Evolutionary conservation across 176 grass and related monocot genomes (phyloP), one percentile per base, ranked within the genome.

Genomic region (Oryza officinalis): DNA sequence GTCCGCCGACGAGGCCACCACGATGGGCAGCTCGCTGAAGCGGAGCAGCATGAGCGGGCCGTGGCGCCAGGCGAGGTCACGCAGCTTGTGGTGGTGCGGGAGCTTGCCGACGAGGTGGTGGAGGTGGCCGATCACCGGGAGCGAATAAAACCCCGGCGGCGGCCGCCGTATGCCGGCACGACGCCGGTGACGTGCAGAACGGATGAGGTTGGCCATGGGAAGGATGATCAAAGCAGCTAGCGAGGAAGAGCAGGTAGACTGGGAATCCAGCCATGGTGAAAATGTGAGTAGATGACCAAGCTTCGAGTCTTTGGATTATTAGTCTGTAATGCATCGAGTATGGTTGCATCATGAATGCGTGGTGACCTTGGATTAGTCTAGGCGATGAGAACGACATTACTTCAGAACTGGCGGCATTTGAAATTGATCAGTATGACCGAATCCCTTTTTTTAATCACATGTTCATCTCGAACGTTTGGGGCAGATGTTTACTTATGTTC

Each of bases 91-190:
- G 28, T 52, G 88, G 72, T 90, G 83, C 57, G 78, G 78, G 6
- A 82, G 78, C n/a, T 78, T 61, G 27, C 68, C 74, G 6, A 33
- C 2, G 44, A 91, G 68, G 76, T 91, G 84, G 80, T 91, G 89
- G 8, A 87, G 27, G 69, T 82, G 67, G 22, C 89, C 85, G 67
- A 91, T 47, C 67, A 87, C 28, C 5, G 89, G 89, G 38, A 87
- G 80, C 22, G 78, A 30, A 57, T 54, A 91, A 10, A 85, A 80
- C 6, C 65, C 74, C 7, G 37, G 37, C 0, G 88, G 88, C 2
- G 83, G 88, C 22, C 78, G 78, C 66, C 57, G 66, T 27, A 20
- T 2, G n/a, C 7, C 15, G 61, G 22, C 60, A 1, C 13, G 57
- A 12, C 81, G 49, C 49, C 49, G 49, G 49, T 18, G 41, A 1